Evolutionary conservation across 345 rosid species (phyloP).

Genomic region (Citrus trifoliata): DNA sequence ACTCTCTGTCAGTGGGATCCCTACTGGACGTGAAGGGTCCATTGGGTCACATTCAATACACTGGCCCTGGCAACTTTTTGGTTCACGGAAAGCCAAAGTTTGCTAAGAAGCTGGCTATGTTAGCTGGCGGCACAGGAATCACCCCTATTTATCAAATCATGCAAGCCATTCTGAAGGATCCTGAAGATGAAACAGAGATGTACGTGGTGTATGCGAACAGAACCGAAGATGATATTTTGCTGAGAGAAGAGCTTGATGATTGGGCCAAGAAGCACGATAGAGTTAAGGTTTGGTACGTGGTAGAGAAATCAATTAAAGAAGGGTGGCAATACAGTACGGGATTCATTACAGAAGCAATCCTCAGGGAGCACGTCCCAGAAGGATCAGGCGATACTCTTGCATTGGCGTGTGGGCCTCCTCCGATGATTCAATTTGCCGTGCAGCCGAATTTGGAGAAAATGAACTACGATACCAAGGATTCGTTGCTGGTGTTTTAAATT

Average conservation of each 20-base stretch:
- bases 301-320: conserved; percentile 47
- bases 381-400: conserved; percentile 63
- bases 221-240: conserved; percentile 75
- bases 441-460: conserved; percentile 92
- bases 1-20: conserved; percentile 64
- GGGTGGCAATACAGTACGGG: conserved; percentile 86
- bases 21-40: conserved; percentile 81
- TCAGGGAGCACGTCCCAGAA: conserved; percentile 62
- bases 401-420: conserved; percentile 90
- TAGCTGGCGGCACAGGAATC: conserved; percentile 94
- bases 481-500: conserved; percentile 60
- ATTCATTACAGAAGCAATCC: conserved; percentile 57
- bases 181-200: conserved; percentile 83
- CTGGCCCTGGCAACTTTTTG: conserved; percentile 62
- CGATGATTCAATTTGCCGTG: conserved; percentile 91
- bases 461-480: conserved; percentile 67
- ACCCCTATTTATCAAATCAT: conserved; percentile 85
- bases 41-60: conserved; percentile 75
- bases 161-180: conserved; percentile 70
- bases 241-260: conserved; percentile 76
- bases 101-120: conserved; percentile 79
- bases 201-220: conserved; percentile 81
- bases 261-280: conserved; percentile 65
- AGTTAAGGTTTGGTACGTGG: conserved; percentile 86
- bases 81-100: conserved; percentile 78